phyloP scores from a whole-genome alignment of 345 rosid genomes.

The Hibiscus syriacus region DNA sequence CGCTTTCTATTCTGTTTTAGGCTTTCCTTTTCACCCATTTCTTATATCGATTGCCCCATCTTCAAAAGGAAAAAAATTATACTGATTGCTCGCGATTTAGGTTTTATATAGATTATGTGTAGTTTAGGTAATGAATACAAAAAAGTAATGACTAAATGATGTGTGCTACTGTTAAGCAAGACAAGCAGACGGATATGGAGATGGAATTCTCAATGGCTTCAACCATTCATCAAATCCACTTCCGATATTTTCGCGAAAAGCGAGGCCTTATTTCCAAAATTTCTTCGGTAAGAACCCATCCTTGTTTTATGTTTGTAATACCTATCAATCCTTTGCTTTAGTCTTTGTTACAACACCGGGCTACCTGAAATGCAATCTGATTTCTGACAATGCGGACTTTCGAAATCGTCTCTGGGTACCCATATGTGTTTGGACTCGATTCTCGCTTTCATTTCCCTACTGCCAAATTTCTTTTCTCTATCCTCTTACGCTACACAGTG shows the following conservation, averaged over 20 bases:
- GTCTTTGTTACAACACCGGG: neutral
- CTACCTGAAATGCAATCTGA: neutral
- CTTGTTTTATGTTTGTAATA: neutral
- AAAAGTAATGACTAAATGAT: neutral
- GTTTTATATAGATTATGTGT: no score
- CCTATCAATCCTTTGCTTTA: neutral
- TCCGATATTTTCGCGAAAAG: neutral
- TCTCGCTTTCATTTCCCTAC: neutral
- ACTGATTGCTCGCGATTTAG: no score
- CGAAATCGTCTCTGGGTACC: neutral
- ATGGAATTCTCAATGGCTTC: constrained; percentile 1
- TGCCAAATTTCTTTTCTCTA: neutral
- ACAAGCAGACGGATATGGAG: neutral
- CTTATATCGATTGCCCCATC: no score
- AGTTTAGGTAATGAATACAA: no score
- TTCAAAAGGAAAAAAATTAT: no score
- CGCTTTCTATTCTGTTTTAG: no score
- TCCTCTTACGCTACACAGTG: neutral
- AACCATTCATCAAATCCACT: neutral
- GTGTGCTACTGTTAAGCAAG: neutral
- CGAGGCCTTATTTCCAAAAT: neutral
- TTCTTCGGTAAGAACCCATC: neutral
- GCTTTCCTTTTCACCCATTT: no score
- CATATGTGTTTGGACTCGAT: neutral
- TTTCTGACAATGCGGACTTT: neutral